Conservation (phyloP, 2,329 filamentous ascomycete genomes). For the Plenodomus tracheiphilus region DNA sequence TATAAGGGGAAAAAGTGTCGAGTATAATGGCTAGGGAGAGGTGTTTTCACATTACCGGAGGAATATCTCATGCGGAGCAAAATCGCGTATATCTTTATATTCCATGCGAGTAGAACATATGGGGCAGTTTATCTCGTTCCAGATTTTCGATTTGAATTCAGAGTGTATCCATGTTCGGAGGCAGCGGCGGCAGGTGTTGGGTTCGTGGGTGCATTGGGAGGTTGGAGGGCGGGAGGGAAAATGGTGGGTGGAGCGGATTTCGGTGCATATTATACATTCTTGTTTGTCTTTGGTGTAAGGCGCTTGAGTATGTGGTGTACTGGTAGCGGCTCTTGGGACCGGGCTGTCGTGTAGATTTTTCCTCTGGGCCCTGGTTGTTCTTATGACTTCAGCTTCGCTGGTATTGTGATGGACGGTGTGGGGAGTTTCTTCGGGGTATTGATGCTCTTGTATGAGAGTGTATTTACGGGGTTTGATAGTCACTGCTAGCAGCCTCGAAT, state of each 20-base stretch:
- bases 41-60: too few species aligned
- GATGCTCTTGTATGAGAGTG: too few species aligned
- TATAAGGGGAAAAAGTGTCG: too few species aligned
- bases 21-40: too few species aligned
- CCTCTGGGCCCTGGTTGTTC: too few species aligned
- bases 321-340: too few species aligned
- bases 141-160: constrained; percentile 43
- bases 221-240: constrained; percentile 42
- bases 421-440: too few species aligned
- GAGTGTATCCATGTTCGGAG: constrained; percentile 45
- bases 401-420: too few species aligned
- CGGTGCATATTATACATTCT: constrained; percentile 42
- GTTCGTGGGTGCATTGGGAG: constrained; percentile 36
- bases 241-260: constrained; percentile 29
- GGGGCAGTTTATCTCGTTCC: constrained; percentile 57
- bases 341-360: too few species aligned
- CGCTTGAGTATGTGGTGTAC: neutral
- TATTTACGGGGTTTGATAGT: too few species aligned
- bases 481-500: too few species aligned
- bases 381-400: too few species aligned
- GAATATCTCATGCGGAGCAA: constrained; percentile 52
- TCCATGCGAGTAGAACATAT: constrained; percentile 49
- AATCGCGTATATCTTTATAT: constrained; percentile 51
- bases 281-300: constrained; percentile 1
- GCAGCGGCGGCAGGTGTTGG: constrained; percentile 44